Conservation (phyloP, 768 basidiomycete species). For the Tricholoma saponaceum region DNA sequence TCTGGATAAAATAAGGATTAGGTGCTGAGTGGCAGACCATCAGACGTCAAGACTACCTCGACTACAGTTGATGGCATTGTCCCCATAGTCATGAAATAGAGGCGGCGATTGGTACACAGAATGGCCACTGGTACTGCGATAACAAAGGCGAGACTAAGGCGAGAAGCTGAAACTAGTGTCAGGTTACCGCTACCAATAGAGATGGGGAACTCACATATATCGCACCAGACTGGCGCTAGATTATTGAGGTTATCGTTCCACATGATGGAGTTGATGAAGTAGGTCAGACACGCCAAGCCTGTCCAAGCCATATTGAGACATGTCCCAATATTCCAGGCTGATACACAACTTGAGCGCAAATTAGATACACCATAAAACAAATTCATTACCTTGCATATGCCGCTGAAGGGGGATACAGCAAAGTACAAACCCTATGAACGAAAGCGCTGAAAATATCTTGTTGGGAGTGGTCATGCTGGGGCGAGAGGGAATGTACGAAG, state of each 20-base stretch:
- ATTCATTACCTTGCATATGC: neutral
- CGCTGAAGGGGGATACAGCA: neutral
- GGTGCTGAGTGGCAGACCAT: neutral
- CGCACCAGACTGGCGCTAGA: slow-evolving; percentile 31
- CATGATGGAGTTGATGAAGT: slow-evolving; percentile 43
- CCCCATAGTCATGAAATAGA: neutral
- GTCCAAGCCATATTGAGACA: slow-evolving; percentile 50
- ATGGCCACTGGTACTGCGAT: neutral
- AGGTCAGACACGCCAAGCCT: slow-evolving; percentile 33
- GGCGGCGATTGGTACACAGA: neutral
- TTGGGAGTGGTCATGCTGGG: neutral
- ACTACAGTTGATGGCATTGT: neutral
- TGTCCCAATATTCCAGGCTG: slow-evolving; percentile 49
- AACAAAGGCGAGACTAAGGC: neutral
- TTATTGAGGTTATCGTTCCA: slow-evolving; percentile 42
- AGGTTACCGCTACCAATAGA: neutral
- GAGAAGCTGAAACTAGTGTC: neutral
- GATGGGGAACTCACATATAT: slow-evolving; percentile 9
- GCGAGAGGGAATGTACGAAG: no score
- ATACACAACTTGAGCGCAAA: neutral
- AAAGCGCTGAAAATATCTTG: neutral
- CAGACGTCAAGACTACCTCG: neutral
- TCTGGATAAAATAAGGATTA: neutral
- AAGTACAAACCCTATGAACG: neutral
- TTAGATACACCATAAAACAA: neutral